Percentiles rank a stretch among this genome's conserved stretches.
phyloP scores from a whole-genome alignment of 1,139 yeast genomes.

The Saccharomycopsis hybrid region DNA sequence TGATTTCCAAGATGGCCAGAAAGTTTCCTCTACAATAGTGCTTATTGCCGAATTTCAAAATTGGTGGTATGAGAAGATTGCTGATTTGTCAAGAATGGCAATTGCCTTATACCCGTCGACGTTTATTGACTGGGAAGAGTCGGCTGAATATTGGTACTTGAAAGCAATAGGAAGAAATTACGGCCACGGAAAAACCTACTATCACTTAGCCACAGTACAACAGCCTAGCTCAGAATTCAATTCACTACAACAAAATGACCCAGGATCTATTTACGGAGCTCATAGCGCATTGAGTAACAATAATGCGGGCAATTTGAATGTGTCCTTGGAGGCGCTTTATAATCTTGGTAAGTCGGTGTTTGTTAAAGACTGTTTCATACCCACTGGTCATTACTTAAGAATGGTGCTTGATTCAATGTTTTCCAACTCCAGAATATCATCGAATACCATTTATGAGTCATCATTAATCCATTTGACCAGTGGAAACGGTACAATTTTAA shows the following conservation, averaged over 20 bases:
- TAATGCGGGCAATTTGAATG: constrained; percentile 26
- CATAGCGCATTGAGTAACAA: not conserved
- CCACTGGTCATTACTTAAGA: constrained; percentile 68
- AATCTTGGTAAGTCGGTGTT: constrained; percentile 72
- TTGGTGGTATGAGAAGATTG: constrained; percentile 74
- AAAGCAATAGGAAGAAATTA: constrained; percentile 62
- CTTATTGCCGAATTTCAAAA: constrained; percentile 54
- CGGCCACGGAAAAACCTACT: constrained; percentile 75
- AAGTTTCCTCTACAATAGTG: constrained; percentile 27
- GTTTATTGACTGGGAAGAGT: constrained; percentile 73
- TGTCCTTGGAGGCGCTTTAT: constrained; percentile 70
- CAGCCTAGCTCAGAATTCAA: constrained; percentile 29
- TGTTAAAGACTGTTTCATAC: constrained; percentile 76
- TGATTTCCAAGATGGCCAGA: not conserved
- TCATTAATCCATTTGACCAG: constrained; percentile 33
- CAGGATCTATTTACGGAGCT: not conserved
- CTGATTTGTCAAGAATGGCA: constrained; percentile 78
- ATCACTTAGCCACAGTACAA: constrained; percentile 79
- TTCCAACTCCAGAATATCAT: constrained; percentile 29
- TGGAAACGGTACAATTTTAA: constrained; percentile 33
- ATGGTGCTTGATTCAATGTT: constrained; percentile 67
- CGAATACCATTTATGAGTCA: constrained; percentile 53
- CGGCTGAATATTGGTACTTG: constrained; percentile 74
- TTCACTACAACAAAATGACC: not conserved
- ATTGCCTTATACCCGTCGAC: constrained; percentile 72